Evolutionary conservation across 1,139 yeast species (phyloP), one percentile per base, ranked within the genome.

Genomic region (Lodderomyces jiufengensis): DNA sequence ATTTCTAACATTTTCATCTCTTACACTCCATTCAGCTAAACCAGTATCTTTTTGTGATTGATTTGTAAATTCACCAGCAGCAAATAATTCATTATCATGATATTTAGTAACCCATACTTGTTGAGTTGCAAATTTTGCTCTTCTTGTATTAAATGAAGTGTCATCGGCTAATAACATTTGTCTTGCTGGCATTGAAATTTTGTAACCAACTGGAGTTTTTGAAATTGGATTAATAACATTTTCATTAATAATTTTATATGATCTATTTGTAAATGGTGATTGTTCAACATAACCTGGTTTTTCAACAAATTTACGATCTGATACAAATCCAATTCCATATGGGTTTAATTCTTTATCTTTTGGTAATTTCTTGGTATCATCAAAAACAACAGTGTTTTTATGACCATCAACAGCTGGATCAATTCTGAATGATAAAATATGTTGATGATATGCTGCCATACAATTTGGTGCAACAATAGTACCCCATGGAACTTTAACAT

Each of bases 361-460:
- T 33, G 84, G 84, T 66, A 82, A 67, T 54, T 78, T 76, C 43
- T 73, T 76, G 36, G 82, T 80, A 56, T 86, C 95, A 54, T 82
- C 88, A 49, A 75, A 81, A 38, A 78, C 80, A 43, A 83, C 85
- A 9, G 94, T 69, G 68, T 86, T 85, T 50, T 78, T 70, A 62
- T 84, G 85, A 50, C 95, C 95, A 53, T 86, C 95, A 37, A 86
- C 58, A 39, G 95, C 88, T 29, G 95, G 90, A 61, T 86, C 95
- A 51, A 86, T 78, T 70, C 95, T 80, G 63, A 85, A 80, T 10
- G 86, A 78, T 56, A 86, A 73, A 51, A 86, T 72, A 63, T 86
- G 95, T 70, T 86, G 95, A 61, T 86, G 95, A 63, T 82, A 82
- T 25, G 95, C 83, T 36, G 95, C 95, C 75, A 84, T 73, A 40